These are phyloP conservation scores for Colletotrichum sp. DNA, from an alignment of 2,329 filamentous ascomycete species.

Conservation along the genomic window DNA sequence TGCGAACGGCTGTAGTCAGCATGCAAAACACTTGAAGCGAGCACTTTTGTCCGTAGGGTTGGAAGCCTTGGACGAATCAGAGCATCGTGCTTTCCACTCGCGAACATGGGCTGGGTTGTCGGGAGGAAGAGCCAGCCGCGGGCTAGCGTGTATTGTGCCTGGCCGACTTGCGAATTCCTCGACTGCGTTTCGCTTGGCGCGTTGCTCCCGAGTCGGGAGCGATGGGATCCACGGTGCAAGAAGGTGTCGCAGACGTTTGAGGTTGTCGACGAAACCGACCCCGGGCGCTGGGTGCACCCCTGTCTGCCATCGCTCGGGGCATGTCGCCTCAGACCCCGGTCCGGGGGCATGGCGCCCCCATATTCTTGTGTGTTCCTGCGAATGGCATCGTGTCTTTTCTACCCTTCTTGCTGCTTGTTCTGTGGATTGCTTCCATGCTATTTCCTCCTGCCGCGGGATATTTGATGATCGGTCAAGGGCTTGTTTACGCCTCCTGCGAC, in stretches of 20 bases:
- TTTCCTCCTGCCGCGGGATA: not conserved
- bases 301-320: not conserved
- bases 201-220: not conserved
- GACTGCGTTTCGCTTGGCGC: slow-evolving; percentile 15
- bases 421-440: not conserved
- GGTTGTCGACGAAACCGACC: slow-evolving; percentile 16
- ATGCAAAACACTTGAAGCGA: not conserved
- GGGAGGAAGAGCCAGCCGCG: not conserved
- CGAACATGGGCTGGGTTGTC: not conserved
- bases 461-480: not conserved
- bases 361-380: not conserved
- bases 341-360: not conserved
- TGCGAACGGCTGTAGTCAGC: not conserved
- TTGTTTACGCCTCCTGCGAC: not conserved
- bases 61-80: not conserved
- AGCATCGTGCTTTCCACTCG: not conserved
- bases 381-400: not conserved
- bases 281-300: not conserved
- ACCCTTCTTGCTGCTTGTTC: not conserved
- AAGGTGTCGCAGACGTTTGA: slow-evolving; percentile 19
- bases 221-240: not conserved
- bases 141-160: not conserved
- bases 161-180: not conserved
- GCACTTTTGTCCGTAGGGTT: not conserved
- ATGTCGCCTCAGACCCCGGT: not conserved